Conservation (phyloP, 139 green algal species). For the Closterium sp. region DNA sequence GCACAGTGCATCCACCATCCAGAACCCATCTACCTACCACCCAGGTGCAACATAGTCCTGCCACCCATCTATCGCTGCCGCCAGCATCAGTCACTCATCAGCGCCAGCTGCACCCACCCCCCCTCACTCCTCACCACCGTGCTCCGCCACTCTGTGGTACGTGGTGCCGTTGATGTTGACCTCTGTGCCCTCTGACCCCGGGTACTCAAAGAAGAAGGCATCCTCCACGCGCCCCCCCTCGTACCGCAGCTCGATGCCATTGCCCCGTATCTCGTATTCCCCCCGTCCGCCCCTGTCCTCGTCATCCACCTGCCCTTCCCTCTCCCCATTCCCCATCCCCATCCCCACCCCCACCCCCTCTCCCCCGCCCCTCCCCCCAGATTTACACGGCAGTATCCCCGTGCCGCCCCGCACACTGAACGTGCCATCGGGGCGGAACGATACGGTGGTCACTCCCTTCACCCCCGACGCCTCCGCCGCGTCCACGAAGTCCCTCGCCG, state of each 20-base stretch:
- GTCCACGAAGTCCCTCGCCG: neutral
- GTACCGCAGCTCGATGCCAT: conserved; percentile 19
- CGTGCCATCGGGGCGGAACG: conserved; percentile 5
- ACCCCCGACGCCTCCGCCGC: neutral
- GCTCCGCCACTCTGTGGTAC: neutral
- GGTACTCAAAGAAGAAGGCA: neutral
- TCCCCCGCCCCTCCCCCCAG: neutral
- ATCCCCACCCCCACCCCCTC: neutral
- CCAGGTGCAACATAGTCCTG: too few species aligned
- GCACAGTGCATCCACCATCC: neutral
- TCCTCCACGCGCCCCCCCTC: neutral
- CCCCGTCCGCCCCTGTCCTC: neutral
- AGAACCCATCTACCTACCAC: too few species aligned
- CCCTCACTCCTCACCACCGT: neutral
- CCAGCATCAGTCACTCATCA: too few species aligned
- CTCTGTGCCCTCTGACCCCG: neutral
- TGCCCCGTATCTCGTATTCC: conserved; percentile 16
- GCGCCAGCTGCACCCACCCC: too few species aligned
- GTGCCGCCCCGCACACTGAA: conserved; percentile 6
- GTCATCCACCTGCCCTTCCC: neutral
- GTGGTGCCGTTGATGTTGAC: conserved; percentile 18
- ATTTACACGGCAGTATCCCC: neutral
- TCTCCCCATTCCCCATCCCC: neutral
- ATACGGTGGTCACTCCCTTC: neutral
- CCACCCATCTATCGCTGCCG: too few species aligned